Conservation (phyloP, 768 basidiomycete genomes). For the Suillus cothurnatus region DNA sequence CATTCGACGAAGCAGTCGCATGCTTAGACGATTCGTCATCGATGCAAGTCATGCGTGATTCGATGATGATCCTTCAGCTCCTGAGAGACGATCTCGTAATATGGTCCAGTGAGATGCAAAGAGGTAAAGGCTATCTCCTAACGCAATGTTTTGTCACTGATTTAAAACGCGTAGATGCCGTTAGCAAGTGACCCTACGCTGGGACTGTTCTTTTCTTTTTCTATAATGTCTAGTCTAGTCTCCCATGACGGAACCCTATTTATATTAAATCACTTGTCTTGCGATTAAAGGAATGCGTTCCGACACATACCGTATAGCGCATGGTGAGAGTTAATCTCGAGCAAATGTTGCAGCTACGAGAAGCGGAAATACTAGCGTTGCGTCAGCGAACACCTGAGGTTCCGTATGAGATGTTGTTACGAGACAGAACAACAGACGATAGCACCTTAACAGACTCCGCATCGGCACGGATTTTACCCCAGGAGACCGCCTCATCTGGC, state of each 20-base stretch:
- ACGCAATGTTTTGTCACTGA: slow-evolving; percentile 3
- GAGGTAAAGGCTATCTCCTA: slow-evolving; percentile 28
- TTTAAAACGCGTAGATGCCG: background rate
- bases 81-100: slow-evolving; percentile 84
- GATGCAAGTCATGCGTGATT: slow-evolving; percentile 58
- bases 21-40: slow-evolving; percentile 52
- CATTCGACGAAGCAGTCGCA: slow-evolving; percentile 87
- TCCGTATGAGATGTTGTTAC: slow-evolving; percentile 10
- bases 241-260: slow-evolving; percentile 8
- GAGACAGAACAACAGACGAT: background rate
- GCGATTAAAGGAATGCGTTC: background rate
- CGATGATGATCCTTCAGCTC: slow-evolving; percentile 81
- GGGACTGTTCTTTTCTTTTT: background rate
- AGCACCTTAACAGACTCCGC: slow-evolving; percentile 81
- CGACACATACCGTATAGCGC: too few relatives aligned
- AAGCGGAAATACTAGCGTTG: slow-evolving; percentile 94
- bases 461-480: slow-evolving; percentile 95
- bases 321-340: slow-evolving; percentile 29
- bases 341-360: slow-evolving; percentile 95
- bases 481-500: slow-evolving; percentile 97
- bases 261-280: background rate
- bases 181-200: background rate
- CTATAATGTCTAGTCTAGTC: background rate
- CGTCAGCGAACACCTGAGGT: slow-evolving; percentile 84
- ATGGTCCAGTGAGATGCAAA: slow-evolving; percentile 78